phyloP scores from a whole-genome alignment of 495 filamentous ascomycete species.

The Podospora conica region DNA sequence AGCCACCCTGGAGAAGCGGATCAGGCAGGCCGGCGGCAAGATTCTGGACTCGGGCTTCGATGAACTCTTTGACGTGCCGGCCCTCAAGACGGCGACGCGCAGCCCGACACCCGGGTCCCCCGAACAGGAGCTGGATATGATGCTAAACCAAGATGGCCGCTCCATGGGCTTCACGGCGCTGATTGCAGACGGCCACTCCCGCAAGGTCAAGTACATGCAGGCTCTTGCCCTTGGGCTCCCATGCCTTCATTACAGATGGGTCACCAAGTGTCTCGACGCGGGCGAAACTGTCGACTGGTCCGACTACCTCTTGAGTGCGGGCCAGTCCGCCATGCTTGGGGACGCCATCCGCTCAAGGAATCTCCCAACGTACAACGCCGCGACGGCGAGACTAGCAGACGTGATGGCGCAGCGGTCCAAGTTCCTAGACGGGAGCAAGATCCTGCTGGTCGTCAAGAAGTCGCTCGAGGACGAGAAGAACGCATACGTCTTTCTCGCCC shows the following conservation, averaged over 20 bases:
- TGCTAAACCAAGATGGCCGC: constrained; percentile 38
- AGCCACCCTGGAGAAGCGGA: constrained; percentile 36
- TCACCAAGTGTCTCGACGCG: constrained; percentile 62
- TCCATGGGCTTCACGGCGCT: constrained; percentile 71
- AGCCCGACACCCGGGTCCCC: constrained; percentile 11
- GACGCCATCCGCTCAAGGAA: constrained; percentile 72
- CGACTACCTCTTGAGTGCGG: constrained; percentile 79
- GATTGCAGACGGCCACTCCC: constrained; percentile 79
- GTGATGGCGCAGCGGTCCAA: constrained; percentile 53
- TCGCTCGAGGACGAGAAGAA: constrained; percentile 52
- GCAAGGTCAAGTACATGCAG: constrained; percentile 92
- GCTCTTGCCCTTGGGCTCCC: constrained; percentile 87
- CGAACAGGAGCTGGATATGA: constrained; percentile 25
- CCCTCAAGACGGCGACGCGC: constrained; percentile 17
- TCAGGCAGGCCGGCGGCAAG: constrained; percentile 58
- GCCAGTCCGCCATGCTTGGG: constrained; percentile 67
- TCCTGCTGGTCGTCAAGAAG: constrained; percentile 71
- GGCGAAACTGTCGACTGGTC: constrained; percentile 62
- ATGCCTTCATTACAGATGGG: constrained; percentile 74
- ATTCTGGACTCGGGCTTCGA: constrained; percentile 76
- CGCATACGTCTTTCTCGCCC: constrained; percentile 63
- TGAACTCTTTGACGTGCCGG: constrained; percentile 63
- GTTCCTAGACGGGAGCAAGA: constrained; percentile 57
- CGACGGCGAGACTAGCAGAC: constrained; percentile 47
- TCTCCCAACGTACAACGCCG: constrained; percentile 53